These are phyloP conservation scores for Pyricularia sp. DNA, from an alignment of 2,329 filamentous ascomycete genomes.

Conservation along the genomic window DNA sequence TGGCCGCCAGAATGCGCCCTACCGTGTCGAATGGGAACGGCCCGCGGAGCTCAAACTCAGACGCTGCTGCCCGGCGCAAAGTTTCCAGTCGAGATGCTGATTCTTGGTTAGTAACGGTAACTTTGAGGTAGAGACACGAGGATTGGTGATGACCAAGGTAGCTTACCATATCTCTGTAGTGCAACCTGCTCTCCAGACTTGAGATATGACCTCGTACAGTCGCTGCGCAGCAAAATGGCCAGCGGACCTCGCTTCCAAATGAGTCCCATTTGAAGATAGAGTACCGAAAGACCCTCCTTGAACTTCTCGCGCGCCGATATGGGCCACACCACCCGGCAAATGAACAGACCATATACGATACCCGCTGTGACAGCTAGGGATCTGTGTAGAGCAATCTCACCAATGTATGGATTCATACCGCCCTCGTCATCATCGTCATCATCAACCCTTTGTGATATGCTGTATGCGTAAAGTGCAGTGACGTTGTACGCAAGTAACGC, in stretches of 20 bases:
- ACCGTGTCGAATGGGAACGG: constrained; percentile 74
- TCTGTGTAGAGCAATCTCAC: constrained; percentile 80
- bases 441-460: constrained; percentile 68
- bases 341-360: constrained; percentile 83
- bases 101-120: not conserved
- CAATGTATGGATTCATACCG: constrained; percentile 72
- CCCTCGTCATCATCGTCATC: constrained; percentile 85
- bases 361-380: constrained; percentile 79
- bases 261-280: constrained; percentile 90
- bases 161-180: constrained; percentile 61
- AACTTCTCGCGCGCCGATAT: constrained; percentile 84
- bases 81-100: constrained; percentile 57
- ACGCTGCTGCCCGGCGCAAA: constrained; percentile 62
- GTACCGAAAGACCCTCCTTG: constrained; percentile 77
- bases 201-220: constrained; percentile 62
- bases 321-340: constrained; percentile 87
- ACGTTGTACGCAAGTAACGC: constrained; percentile 95
- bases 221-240: constrained; percentile 56
- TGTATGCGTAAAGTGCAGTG: constrained; percentile 89
- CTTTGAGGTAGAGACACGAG: not conserved
- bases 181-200: constrained; percentile 79
- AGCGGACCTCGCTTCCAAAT: constrained; percentile 95
- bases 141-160: not conserved
- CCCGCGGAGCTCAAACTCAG: constrained; percentile 80
- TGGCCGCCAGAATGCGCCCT: constrained; percentile 66